Evolutionary conservation across 495 filamentous ascomycete genomes (phyloP).

Genomic region (Parmelia sp.): DNA sequence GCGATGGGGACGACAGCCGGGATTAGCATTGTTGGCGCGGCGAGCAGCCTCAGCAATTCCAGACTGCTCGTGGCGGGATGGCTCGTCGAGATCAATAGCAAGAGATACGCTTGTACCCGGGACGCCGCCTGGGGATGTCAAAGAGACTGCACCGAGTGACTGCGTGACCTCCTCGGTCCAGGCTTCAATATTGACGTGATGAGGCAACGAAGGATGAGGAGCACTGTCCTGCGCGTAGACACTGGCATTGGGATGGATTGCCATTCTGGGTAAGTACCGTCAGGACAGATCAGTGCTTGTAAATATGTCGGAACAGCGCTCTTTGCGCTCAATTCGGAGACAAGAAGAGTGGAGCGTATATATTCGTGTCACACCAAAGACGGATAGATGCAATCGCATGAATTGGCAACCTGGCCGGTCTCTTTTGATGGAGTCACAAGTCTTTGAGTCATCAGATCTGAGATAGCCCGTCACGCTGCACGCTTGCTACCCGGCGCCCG

Average conservation of each 20-base stretch:
- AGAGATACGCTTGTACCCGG: constrained; percentile 40
- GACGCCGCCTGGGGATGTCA: constrained; percentile 30
- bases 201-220: constrained; percentile 15
- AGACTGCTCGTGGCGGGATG: constrained; percentile 5
- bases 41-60: neutral
- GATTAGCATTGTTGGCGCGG: neutral
- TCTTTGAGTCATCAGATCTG: neutral
- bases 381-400: neutral
- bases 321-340: neutral
- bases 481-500: constrained; percentile 10
- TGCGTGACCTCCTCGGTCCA: constrained; percentile 48
- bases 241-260: constrained; percentile 20
- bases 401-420: neutral
- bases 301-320: neutral
- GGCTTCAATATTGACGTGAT: constrained; percentile 43
- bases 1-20: constrained; percentile 33
- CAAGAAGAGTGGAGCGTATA: neutral
- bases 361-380: neutral
- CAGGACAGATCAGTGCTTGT: neutral
- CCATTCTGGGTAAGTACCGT: constrained; percentile 16
- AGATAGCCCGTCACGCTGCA: neutral
- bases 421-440: constrained; percentile 1
- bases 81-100: constrained; percentile 48
- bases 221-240: constrained; percentile 9
- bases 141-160: constrained; percentile 38